These are phyloP conservation scores for Ceratobasidium sp. DNA, from an alignment of 1,284 basidiomycete species.

Conservation along the genomic window DNA sequence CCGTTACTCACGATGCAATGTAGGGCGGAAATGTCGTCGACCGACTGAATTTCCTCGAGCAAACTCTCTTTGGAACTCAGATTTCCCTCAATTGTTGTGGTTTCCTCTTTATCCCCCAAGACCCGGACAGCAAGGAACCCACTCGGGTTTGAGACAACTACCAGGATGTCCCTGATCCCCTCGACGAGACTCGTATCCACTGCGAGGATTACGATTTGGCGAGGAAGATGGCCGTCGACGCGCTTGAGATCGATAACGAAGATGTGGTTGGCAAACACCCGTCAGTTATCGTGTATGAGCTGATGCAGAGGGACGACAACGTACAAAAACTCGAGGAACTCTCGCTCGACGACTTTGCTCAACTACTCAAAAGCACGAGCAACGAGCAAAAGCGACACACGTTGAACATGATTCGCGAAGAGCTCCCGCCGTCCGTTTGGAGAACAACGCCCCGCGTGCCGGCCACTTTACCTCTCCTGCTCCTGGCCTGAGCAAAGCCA, in stretches of 20 bases:
- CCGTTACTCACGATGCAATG: conserved; percentile 12
- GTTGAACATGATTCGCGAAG: conserved; percentile 81
- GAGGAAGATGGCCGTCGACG: conserved; percentile 98
- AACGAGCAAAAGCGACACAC: conserved; percentile 89
- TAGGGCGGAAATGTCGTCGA: conserved; percentile 88
- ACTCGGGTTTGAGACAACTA: conserved; percentile 73
- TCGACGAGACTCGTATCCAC: conserved; percentile 97
- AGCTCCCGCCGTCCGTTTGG: too few relatives aligned
- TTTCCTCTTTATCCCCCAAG: conserved; percentile 89
- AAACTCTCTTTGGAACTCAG: conserved; percentile 82
- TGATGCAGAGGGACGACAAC: conserved; percentile 87
- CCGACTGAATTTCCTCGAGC: conserved; percentile 86
- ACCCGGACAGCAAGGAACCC: conserved; percentile 69
- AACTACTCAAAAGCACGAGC: conserved; percentile 87
- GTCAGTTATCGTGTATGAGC: conserved; percentile 84
- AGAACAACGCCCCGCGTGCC: too few relatives aligned
- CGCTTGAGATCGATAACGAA: conserved; percentile 94
- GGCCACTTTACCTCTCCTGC: too few relatives aligned
- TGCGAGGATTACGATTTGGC: conserved; percentile 98
- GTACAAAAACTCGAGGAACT: conserved; percentile 89
- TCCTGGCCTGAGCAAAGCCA: too few relatives aligned
- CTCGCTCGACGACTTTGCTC: conserved; percentile 96
- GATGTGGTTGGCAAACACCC: conserved; percentile 92
- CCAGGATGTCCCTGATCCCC: conserved; percentile 79
- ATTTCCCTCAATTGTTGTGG: conserved; percentile 92